phyloP scores from a whole-genome alignment of 2,329 filamentous ascomycete genomes.

The Sclerotinia nivalis region DNA sequence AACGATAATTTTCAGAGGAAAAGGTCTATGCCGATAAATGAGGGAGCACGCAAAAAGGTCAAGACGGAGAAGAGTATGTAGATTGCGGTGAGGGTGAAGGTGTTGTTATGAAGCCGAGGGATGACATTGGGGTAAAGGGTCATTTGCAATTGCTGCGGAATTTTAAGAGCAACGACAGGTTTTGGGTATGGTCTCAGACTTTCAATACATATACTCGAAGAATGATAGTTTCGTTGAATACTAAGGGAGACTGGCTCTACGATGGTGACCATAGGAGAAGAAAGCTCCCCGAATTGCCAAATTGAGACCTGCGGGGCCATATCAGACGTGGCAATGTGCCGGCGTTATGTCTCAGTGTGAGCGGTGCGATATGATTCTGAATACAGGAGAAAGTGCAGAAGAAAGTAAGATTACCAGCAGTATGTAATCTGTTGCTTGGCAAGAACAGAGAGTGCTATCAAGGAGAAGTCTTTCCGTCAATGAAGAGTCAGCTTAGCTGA shows the following conservation, averaged over 20 bases:
- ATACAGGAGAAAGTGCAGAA: not conserved
- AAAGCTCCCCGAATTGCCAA: not conserved
- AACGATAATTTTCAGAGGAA: not conserved
- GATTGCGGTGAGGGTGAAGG: not conserved
- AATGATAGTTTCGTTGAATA: not conserved
- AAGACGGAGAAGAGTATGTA: not conserved
- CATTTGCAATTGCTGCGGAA: not conserved
- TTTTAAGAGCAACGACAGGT: not conserved
- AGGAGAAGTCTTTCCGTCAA: too few species aligned
- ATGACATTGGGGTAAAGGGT: not conserved
- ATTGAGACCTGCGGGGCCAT: not conserved
- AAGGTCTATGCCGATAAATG: not conserved
- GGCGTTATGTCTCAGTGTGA: not conserved
- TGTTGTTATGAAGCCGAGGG: not conserved
- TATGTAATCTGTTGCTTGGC: not conserved
- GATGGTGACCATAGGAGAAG: not conserved
- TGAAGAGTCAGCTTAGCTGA: not conserved
- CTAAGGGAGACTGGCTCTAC: not conserved
- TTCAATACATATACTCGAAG: not conserved
- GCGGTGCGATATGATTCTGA: not conserved
- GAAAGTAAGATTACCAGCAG: not conserved
- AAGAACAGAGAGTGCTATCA: not conserved
- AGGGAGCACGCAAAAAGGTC: not conserved
- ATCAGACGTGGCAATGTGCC: not conserved
- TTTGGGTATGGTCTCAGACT: too few species aligned